phyloP scores from a whole-genome alignment of 2,329 filamentous ascomycete genomes.

The Hypoxylon sp. region DNA sequence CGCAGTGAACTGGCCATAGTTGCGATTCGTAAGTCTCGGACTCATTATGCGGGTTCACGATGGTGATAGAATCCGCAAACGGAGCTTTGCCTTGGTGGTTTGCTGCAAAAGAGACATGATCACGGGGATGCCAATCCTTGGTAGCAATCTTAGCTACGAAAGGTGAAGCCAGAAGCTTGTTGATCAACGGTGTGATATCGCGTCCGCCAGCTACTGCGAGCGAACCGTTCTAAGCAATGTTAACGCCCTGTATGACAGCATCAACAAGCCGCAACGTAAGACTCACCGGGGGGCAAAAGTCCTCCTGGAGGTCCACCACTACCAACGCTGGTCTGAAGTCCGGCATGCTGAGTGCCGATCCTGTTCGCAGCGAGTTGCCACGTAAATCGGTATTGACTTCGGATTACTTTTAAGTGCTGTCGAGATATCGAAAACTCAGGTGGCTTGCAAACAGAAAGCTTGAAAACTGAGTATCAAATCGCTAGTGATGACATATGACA shows the following conservation, averaged over 20 bases:
- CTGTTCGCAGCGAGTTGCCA: not conserved
- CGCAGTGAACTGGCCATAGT: slow-evolving; percentile 93
- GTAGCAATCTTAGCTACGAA: slow-evolving; percentile 85
- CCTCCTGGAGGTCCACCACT: slow-evolving; percentile 91
- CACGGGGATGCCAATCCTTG: slow-evolving; percentile 88
- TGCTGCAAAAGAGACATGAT: slow-evolving; percentile 90
- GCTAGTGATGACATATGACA: slow-evolving; percentile 5
- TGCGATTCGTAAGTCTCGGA: slow-evolving; percentile 74
- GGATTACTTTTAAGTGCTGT: not conserved
- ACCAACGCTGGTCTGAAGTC: slow-evolving; percentile 69
- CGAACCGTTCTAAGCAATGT: slow-evolving; percentile 76
- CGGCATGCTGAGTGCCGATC: slow-evolving; percentile 40
- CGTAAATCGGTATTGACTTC: not conserved
- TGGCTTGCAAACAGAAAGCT: slow-evolving; percentile 14
- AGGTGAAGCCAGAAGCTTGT: slow-evolving; percentile 78
- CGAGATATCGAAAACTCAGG: not conserved
- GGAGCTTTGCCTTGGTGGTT: slow-evolving; percentile 80
- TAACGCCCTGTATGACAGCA: slow-evolving; percentile 23
- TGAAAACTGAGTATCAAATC: not conserved
- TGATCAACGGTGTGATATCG: slow-evolving; percentile 78
- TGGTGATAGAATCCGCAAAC: slow-evolving; percentile 74
- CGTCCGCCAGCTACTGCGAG: slow-evolving; percentile 85
- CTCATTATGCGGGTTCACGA: slow-evolving; percentile 76
- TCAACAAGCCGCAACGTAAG: slow-evolving; percentile 7
- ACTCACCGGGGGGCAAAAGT: slow-evolving; percentile 91